A percentile compares a stretch with the other conserved stretches of the same genome.
phyloP scores from a whole-genome alignment of 73 alveolate genomes.

The Paramecium octaurelia region DNA sequence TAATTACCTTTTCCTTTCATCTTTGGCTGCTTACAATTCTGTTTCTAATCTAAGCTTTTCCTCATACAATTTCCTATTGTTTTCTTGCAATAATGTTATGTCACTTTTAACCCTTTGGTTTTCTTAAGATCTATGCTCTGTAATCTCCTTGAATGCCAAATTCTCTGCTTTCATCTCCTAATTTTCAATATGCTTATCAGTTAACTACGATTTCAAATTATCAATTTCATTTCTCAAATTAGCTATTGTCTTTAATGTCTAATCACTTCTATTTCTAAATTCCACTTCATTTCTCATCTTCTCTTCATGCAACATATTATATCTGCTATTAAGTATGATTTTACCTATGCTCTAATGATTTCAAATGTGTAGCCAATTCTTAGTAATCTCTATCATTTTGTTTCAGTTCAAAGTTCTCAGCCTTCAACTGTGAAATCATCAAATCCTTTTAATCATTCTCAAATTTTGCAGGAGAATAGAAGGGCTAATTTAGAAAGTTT shows the following conservation, averaged over 20 bases:
- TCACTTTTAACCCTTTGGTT: slow-evolving; percentile 48
- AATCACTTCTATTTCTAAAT: slow-evolving; percentile 50
- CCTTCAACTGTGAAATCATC: slow-evolving; percentile 51
- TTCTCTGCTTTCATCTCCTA: slow-evolving; percentile 59
- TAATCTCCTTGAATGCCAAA: slow-evolving; percentile 57
- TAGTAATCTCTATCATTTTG: slow-evolving; percentile 56
- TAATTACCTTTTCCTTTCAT: slow-evolving; percentile 13
- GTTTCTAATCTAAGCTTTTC: slow-evolving; percentile 38
- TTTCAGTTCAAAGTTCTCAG: slow-evolving; percentile 58
- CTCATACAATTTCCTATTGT: slow-evolving; percentile 26
- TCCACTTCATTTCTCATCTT: slow-evolving; percentile 64
- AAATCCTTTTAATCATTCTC: slow-evolving; percentile 58
- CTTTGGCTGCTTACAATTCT: slow-evolving; percentile 4
- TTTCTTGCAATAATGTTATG: neutral
- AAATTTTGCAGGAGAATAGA: slow-evolving; percentile 57
- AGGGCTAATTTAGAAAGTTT: slow-evolving; percentile 5
- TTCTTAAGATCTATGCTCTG: slow-evolving; percentile 53
- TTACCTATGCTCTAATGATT: slow-evolving; percentile 53
- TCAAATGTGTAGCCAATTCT: slow-evolving; percentile 52
- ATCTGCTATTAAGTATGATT: neutral
- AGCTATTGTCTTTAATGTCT: slow-evolving; percentile 45
- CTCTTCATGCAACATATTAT: slow-evolving; percentile 60
- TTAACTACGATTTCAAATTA: slow-evolving; percentile 49
- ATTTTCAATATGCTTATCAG: slow-evolving; percentile 60
- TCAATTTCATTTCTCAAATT: slow-evolving; percentile 52